Evolutionary conservation across 306 rosid genomes (phyloP).

Genomic region (Astragalus membranaceus): DNA sequence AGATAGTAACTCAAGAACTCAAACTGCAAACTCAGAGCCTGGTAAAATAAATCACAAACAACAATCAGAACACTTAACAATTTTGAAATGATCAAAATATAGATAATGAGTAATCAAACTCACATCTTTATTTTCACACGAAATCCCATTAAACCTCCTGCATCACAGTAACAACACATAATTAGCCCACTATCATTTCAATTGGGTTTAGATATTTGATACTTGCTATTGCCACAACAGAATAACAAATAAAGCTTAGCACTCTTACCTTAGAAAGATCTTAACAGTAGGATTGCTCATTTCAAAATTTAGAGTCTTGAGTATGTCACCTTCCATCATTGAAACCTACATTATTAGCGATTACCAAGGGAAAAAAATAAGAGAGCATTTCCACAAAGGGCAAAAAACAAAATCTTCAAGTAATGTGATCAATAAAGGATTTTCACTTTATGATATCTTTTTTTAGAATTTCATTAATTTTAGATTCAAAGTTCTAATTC

Average conservation of each 20-base stretch:
- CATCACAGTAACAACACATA: neutral
- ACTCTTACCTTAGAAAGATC: slow-evolving; percentile 61
- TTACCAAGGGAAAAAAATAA: neutral
- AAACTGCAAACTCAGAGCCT: slow-evolving; percentile 45
- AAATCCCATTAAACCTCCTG: slow-evolving; percentile 50
- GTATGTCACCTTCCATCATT: slow-evolving; percentile 67
- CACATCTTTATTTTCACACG: slow-evolving; percentile 36
- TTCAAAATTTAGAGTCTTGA: slow-evolving; percentile 54
- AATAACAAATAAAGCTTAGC: neutral
- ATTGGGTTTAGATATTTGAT: neutral
- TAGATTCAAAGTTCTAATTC: too few species aligned
- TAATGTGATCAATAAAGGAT: too few species aligned
- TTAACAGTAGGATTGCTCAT: slow-evolving; percentile 65
- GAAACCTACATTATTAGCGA: slow-evolving; percentile 40
- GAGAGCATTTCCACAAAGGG: neutral
- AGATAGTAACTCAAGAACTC: slow-evolving; percentile 62
- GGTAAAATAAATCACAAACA: neutral
- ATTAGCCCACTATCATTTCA: neutral
- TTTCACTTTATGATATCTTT: too few species aligned
- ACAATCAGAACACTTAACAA: neutral
- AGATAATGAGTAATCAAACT: neutral
- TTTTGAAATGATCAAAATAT: neutral
- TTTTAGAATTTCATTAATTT: too few species aligned
- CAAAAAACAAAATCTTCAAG: neutral
- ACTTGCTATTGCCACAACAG: neutral